Conservation (phyloP, 2,329 filamentous ascomycete genomes). For the Neopestalotiopsis rosae region DNA sequence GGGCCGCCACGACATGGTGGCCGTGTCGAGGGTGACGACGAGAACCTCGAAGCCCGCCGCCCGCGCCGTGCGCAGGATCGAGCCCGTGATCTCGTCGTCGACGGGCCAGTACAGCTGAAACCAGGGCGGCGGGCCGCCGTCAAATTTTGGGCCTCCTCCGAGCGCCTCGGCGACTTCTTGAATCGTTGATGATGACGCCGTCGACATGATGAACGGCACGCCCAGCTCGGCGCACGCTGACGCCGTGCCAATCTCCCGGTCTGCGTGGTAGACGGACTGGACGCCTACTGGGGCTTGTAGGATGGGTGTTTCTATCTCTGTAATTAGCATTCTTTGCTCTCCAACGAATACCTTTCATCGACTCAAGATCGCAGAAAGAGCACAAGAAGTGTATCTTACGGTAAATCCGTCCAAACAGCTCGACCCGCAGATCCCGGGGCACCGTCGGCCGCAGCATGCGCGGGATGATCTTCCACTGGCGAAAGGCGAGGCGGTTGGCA, state of each 20-base stretch:
- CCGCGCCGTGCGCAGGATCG: conserved; percentile 66
- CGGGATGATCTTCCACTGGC: conserved; percentile 57
- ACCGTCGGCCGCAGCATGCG: conserved; percentile 52
- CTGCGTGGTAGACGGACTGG: conserved; percentile 69
- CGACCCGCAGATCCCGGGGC: conserved; percentile 48
- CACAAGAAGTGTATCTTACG: conserved; percentile 29
- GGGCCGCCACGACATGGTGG: conserved; percentile 71
- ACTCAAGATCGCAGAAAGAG: too few relatives aligned
- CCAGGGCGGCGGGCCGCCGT: conserved; percentile 55
- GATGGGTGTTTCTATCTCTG: conserved; percentile 50
- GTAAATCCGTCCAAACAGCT: conserved; percentile 58
- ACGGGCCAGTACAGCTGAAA: conserved; percentile 79
- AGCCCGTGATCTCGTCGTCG: conserved; percentile 68
- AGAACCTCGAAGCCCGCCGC: conserved; percentile 67
- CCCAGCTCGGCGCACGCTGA: conserved; percentile 63
- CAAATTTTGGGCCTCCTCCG: conserved; percentile 45
- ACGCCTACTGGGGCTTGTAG: conserved; percentile 74
- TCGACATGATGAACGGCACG: conserved; percentile 72
- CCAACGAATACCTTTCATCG: background rate
- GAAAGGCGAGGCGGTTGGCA: conserved; percentile 63
- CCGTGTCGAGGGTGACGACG: conserved; percentile 77
- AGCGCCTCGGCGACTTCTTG: conserved; percentile 69
- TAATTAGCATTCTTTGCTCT: background rate
- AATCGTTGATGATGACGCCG: conserved; percentile 66
- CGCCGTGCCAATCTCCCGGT: conserved; percentile 69